Evolutionary conservation across 2,329 filamentous ascomycete species (phyloP).

Genomic region (Hymenoscyphus albidus): DNA sequence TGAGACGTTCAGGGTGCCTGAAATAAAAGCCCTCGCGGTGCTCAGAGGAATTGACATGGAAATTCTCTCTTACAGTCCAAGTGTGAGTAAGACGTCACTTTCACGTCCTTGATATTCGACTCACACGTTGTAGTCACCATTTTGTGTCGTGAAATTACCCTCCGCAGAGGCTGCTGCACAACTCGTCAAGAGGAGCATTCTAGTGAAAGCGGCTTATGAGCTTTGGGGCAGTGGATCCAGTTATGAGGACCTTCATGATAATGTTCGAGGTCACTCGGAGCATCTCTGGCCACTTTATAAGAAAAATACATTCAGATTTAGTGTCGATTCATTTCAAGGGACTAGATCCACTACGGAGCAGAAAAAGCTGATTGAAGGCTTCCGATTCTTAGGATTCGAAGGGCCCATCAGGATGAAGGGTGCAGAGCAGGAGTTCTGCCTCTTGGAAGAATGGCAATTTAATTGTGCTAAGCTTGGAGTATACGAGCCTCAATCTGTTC

Average conservation of each 20-base stretch:
- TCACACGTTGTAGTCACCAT: conserved; percentile 64
- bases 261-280: conserved; percentile 55
- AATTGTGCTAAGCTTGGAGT: conserved; percentile 46
- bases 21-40: conserved; percentile 75
- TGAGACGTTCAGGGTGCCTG: conserved; percentile 83
- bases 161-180: conserved; percentile 60
- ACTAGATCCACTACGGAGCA: conserved; percentile 62
- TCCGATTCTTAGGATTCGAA: conserved; percentile 71
- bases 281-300: conserved; percentile 66
- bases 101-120: conserved; percentile 15
- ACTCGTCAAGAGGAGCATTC: conserved; percentile 72
- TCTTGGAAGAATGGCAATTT: conserved; percentile 77
- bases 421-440: conserved; percentile 69
- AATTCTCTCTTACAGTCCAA: conserved; percentile 68
- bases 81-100: conserved; percentile 51
- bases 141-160: conserved; percentile 70
- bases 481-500: conserved; percentile 56
- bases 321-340: conserved; percentile 76
- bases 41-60: conserved; percentile 64
- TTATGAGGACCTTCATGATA: conserved; percentile 65
- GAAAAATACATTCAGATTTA: conserved; percentile 72
- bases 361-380: conserved; percentile 74
- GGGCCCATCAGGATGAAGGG: conserved; percentile 74
- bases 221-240: conserved; percentile 74
- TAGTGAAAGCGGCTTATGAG: conserved; percentile 80